These are phyloP conservation scores for Penicillium roqueforti DNA, from an alignment of 495 filamentous ascomycete genomes.

Conservation along the genomic window DNA sequence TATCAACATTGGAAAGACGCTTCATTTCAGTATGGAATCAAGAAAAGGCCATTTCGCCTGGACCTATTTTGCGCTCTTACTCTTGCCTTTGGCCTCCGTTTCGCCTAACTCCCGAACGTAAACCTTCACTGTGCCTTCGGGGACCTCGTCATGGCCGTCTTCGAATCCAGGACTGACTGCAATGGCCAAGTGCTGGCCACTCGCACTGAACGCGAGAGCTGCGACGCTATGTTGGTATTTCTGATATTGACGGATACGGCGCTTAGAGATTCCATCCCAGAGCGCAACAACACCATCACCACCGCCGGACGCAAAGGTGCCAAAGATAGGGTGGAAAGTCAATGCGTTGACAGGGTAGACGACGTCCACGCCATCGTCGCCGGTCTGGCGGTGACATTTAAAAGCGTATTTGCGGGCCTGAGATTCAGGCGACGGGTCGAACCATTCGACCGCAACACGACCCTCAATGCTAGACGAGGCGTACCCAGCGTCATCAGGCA, in stretches of 20 bases:
- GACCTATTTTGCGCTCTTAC: slow-evolving; percentile 63
- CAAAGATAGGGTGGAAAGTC: slow-evolving; percentile 84
- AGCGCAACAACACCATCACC: slow-evolving; percentile 92
- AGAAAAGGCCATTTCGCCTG: background rate
- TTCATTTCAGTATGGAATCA: background rate
- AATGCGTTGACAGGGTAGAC: slow-evolving; percentile 95
- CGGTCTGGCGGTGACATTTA: slow-evolving; percentile 86
- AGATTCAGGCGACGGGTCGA: slow-evolving; percentile 77
- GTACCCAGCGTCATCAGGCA: slow-evolving; percentile 93
- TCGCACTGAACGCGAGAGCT: slow-evolving; percentile 67
- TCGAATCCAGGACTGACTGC: slow-evolving; percentile 89
- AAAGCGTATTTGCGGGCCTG: slow-evolving; percentile 95
- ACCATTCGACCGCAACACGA: slow-evolving; percentile 94
- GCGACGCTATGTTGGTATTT: slow-evolving; percentile 74
- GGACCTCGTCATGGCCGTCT: slow-evolving; percentile 74
- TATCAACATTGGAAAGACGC: slow-evolving; percentile 8
- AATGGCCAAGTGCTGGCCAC: slow-evolving; percentile 81
- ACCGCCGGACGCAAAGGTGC: slow-evolving; percentile 89
- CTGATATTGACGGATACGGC: slow-evolving; percentile 86
- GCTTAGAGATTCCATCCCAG: slow-evolving; percentile 91
- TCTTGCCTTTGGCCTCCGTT: slow-evolving; percentile 86
- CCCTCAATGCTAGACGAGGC: slow-evolving; percentile 87
- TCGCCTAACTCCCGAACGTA: slow-evolving; percentile 78
- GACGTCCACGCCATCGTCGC: slow-evolving; percentile 66
- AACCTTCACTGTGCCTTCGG: slow-evolving; percentile 67